phyloP scores from a whole-genome alignment of 257 asterid genomes.

The Paulownia fortunei region DNA sequence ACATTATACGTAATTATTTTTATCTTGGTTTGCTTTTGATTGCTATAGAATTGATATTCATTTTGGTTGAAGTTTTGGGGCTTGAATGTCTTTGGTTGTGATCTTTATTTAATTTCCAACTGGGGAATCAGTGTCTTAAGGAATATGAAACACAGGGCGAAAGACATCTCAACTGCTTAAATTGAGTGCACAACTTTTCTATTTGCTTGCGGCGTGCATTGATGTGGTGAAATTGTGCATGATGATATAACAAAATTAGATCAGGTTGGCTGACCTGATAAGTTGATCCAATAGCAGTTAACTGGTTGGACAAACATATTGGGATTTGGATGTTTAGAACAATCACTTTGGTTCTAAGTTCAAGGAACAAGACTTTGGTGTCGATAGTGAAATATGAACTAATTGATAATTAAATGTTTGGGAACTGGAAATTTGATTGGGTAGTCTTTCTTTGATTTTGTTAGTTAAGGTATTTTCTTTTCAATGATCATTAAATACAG shows the following conservation, averaged over 20 bases:
- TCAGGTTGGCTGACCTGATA: conserved; percentile 11
- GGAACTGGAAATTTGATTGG: neutral
- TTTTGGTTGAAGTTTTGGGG: conserved; percentile 8
- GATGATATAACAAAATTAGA: conserved; percentile 2
- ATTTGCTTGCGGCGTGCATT: neutral
- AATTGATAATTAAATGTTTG: neutral
- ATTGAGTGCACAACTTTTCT: neutral
- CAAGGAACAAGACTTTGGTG: neutral
- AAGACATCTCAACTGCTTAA: neutral
- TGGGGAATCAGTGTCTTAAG: neutral
- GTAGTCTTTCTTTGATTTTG: neutral
- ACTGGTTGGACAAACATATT: conserved; percentile 5
- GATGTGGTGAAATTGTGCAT: conserved; percentile 5
- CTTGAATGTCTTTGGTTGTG: neutral
- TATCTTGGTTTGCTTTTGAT: neutral
- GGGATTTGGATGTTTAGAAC: neutral
- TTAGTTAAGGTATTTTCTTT: neutral
- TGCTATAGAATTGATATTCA: neutral
- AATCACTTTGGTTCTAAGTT: neutral
- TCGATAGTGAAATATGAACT: neutral
- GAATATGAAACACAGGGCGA: neutral
- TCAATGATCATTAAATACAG: neutral
- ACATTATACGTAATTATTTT: neutral
- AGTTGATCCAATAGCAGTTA: conserved; percentile 6
- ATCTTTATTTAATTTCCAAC: neutral